Evolutionary conservation across 225 moss, liverwort and hornwort genomes (phyloP).

Genomic region (Neckera pumila): DNA sequence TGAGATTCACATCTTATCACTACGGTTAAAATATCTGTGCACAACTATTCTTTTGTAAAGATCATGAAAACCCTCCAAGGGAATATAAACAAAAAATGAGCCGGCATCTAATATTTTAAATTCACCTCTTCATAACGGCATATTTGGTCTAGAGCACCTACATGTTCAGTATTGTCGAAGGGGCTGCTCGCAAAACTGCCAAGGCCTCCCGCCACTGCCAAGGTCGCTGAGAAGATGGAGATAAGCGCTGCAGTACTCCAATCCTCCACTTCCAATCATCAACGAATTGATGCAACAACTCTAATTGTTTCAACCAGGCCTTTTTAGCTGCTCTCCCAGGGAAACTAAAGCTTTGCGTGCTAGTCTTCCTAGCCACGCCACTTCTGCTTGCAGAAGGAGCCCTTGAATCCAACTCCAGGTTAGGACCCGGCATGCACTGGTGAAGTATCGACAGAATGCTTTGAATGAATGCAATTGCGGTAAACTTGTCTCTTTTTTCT

Average conservation of each 20-base stretch:
- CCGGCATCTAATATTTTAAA: neutral
- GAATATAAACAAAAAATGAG: neutral
- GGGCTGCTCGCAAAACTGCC: constrained; percentile 71
- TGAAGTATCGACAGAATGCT: constrained; percentile 53
- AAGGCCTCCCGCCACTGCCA: constrained; percentile 94
- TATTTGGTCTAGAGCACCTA: constrained; percentile 20
- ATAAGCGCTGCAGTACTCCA: constrained; percentile 64
- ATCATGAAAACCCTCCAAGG: neutral
- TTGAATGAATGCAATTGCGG: constrained; percentile 50
- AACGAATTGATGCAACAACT: constrained; percentile 57
- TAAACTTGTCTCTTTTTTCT: constrained; percentile 34
- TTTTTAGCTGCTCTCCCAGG: constrained; percentile 61
- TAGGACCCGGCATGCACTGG: constrained; percentile 59
- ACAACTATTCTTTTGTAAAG: neutral
- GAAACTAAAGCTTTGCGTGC: constrained; percentile 25
- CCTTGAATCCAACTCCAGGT: constrained; percentile 48
- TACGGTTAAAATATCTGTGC: neutral
- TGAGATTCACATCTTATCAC: neutral
- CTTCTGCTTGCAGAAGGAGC: constrained; percentile 42
- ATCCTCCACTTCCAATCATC: constrained; percentile 97
- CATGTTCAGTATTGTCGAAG: constrained; percentile 90
- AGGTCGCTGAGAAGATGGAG: constrained; percentile 59
- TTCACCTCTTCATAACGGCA: neutral
- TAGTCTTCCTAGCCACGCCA: constrained; percentile 21
- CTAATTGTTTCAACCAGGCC: constrained; percentile 62